Base-by-base conservation (phyloP, 768 basidiomycete genomes). In the Hysterangium stoloniferum region DNA sequence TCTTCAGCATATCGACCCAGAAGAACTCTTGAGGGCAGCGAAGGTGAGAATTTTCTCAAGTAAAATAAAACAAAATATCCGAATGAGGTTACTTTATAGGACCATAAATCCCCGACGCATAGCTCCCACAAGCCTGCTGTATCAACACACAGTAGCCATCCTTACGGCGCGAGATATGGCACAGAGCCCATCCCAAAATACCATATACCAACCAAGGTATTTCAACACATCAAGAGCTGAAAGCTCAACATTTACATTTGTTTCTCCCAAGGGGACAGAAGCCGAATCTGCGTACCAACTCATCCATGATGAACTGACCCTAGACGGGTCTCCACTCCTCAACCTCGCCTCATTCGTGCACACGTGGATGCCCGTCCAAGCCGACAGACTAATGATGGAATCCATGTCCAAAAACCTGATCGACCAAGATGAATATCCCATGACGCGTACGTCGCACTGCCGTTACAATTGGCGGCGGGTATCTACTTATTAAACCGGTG, bases 121-220 rank as follows among this genome's bases (percentile, higher is more conserved):
- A 53, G 58, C 34, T 51, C 35, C 20, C 38, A 51, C 29, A 31
- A 31, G 37, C 59, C 74, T n/a, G 71, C 67, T 36, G 59, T 64
- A 12, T 61, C 62, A 2, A 48, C 67, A 2, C 53, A 64, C 1
- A 37, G 72, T 8, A 51, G 59, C 0, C 74, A 76, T 51, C 62
- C 76, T 0, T 85, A 84, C 54, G 79, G 77, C 20, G 76, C 74
- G 17, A 77, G 81, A 37, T 86, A 86, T 61, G 75, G 75, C 13
- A 81, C 82, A n/a, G 62, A 59, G n/a, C 72, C 82, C 17, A 66
- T 88, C 46, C 85, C 86, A 13, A 89, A 86, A 62, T 88, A 75
- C 64, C 70, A 70, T 50, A 60, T 89, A 7, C 76, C 84, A 0
- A 68, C 70, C 33, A 80, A 75, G 64, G 79, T 74, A 53, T 28